Evolutionary conservation across 768 basidiomycete species (phyloP).

Genomic region (Russula brevipes): DNA sequence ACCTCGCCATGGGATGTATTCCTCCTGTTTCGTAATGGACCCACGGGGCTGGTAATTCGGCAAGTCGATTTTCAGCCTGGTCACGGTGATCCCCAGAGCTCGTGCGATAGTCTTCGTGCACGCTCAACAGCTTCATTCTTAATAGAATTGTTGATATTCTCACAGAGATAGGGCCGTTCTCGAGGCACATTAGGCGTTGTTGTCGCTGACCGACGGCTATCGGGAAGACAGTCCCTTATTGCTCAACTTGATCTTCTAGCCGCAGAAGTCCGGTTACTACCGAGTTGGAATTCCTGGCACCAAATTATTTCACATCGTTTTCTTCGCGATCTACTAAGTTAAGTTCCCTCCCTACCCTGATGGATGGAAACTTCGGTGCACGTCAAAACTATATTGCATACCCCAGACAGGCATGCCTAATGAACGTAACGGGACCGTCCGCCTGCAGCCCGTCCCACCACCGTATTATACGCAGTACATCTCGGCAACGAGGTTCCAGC

Average conservation of each 20-base stretch:
- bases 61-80: not conserved
- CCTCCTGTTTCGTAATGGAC: not conserved
- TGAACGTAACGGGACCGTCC: not conserved
- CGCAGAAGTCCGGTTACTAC: not conserved
- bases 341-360: no score
- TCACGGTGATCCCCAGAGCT: not conserved
- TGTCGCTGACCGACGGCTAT: not conserved
- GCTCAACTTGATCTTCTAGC: not conserved
- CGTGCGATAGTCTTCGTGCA: not conserved
- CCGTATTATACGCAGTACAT: no score
- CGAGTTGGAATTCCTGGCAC: not conserved
- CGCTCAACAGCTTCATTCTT: not conserved
- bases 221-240: not conserved
- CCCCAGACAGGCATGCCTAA: not conserved
- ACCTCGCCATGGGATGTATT: not conserved
- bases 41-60: not conserved
- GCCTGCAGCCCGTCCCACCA: not conserved
- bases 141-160: slow-evolving; percentile 1
- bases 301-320: not conserved
- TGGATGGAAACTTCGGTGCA: not conserved
- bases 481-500: no score
- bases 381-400: not conserved
- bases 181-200: not conserved
- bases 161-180: not conserved
- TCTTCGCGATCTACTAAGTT: not conserved